These are phyloP conservation scores for Sporisorium graminicola DNA, from an alignment of 1,284 basidiomycete genomes.

Conservation along the genomic window DNA sequence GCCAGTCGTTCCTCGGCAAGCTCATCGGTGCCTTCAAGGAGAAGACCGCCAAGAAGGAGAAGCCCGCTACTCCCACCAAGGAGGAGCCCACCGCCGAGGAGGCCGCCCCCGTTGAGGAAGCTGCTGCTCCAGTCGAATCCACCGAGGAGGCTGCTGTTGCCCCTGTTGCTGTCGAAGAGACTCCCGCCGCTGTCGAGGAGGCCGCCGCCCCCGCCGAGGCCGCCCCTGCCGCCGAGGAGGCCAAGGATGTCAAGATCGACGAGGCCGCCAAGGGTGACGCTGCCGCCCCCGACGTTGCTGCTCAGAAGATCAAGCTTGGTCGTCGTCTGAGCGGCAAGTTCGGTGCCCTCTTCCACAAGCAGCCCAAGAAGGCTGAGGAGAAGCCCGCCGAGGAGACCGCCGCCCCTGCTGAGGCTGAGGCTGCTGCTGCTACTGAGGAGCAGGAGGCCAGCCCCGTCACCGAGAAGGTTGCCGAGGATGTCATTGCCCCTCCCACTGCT, in stretches of 20 bases:
- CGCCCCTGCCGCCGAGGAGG: slow-evolving; percentile 40
- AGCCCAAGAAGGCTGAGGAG: slow-evolving; percentile 49
- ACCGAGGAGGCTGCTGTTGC: slow-evolving; percentile 35
- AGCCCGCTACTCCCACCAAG: slow-evolving; percentile 34
- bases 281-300: slow-evolving; percentile 52
- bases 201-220: slow-evolving; percentile 33
- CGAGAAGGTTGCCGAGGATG: slow-evolving; percentile 49
- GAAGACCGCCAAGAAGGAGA: slow-evolving; percentile 56
- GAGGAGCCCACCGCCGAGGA: slow-evolving; percentile 47
- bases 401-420: slow-evolving; percentile 5
- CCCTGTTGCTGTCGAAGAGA: slow-evolving; percentile 26
- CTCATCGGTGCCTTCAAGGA: slow-evolving; percentile 57
- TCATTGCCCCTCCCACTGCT: slow-evolving; percentile 24
- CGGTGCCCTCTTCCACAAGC: slow-evolving; percentile 61
- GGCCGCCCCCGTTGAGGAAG: slow-evolving; percentile 37
- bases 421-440: slow-evolving; percentile 11
- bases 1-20: slow-evolving; percentile 55
- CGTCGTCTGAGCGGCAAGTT: slow-evolving; percentile 60
- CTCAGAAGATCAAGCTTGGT: slow-evolving; percentile 59
- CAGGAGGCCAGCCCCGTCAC: slow-evolving; percentile 27
- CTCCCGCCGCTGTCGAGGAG: slow-evolving; percentile 30
- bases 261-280: slow-evolving; percentile 57
- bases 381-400: slow-evolving; percentile 33
- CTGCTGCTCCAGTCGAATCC: slow-evolving; percentile 24
- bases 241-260: slow-evolving; percentile 59